Evolutionary conservation across 2,329 filamentous ascomycete genomes (phyloP).

Genomic region (Alternaria gansuensis): DNA sequence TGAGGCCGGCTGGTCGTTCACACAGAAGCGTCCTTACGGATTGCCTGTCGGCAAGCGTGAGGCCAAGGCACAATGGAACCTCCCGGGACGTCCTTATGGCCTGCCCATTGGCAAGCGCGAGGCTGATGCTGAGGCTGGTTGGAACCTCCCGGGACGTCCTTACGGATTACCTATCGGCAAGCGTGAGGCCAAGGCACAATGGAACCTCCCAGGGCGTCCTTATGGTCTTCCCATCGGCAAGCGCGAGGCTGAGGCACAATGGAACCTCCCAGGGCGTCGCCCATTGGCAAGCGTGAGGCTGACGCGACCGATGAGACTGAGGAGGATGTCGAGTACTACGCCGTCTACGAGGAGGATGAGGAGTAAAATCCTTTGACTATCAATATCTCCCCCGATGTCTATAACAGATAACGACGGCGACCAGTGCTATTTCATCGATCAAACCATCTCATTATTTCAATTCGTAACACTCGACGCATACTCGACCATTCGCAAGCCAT

Average conservation of each 20-base stretch:
- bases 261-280: constrained; percentile 1
- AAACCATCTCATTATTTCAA: constrained; percentile 2
- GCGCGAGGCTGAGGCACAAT: constrained; percentile 42
- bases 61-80: constrained; percentile 30
- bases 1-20: constrained; percentile 40
- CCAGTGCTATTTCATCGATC: neutral
- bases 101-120: constrained; percentile 8
- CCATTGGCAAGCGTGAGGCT: constrained; percentile 35
- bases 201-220: constrained; percentile 7
- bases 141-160: constrained; percentile 14
- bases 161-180: constrained; percentile 36
- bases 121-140: constrained; percentile 14
- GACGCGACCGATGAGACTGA: neutral
- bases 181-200: constrained; percentile 47
- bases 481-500: neutral
- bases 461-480: constrained; percentile 13
- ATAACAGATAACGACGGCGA: neutral
- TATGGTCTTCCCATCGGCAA: constrained; percentile 36
- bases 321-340: constrained; percentile 4
- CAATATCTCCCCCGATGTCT: neutral
- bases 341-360: neutral
- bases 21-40: constrained; percentile 21
- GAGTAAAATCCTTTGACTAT: constrained; percentile 9
- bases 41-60: constrained; percentile 42
- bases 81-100: constrained; percentile 7